A percentile compares a stretch with the other conserved stretches of the same genome.
Conservation (phyloP, 78 protist genomes). For the Dictyostelium intermedium region DNA sequence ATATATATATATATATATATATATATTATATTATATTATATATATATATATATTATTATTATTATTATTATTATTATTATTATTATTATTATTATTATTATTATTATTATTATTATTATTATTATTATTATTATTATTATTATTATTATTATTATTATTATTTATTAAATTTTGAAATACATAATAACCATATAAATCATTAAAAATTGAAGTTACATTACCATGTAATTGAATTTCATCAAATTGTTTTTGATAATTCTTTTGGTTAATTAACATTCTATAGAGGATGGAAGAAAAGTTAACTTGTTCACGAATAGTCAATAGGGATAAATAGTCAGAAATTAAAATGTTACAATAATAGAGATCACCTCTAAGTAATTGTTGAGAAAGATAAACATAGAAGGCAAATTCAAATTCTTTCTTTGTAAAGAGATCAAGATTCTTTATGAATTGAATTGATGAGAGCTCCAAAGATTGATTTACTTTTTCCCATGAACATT, state of each 20-base stretch:
- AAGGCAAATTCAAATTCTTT: background rate
- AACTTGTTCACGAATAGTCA: background rate
- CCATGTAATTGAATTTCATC: background rate
- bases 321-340: background rate
- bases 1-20: too few relatives aligned
- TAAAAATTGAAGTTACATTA: background rate
- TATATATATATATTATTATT: background rate
- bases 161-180: background rate
- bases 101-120: background rate
- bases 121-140: background rate
- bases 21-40: too few relatives aligned
- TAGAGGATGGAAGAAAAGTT: background rate
- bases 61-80: background rate
- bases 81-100: background rate
- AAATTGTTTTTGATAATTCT: background rate
- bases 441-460: background rate
- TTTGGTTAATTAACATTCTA: background rate
- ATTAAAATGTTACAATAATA: background rate
- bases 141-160: background rate
- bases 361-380: slow-evolving; percentile 12
- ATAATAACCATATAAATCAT: background rate
- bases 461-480: background rate
- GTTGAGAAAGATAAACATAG: background rate
- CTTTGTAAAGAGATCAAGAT: background rate
- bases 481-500: background rate